These are phyloP conservation scores for Hammondia hammondi DNA, from an alignment of 169 alveolate genomes.

Conservation along the genomic window DNA sequence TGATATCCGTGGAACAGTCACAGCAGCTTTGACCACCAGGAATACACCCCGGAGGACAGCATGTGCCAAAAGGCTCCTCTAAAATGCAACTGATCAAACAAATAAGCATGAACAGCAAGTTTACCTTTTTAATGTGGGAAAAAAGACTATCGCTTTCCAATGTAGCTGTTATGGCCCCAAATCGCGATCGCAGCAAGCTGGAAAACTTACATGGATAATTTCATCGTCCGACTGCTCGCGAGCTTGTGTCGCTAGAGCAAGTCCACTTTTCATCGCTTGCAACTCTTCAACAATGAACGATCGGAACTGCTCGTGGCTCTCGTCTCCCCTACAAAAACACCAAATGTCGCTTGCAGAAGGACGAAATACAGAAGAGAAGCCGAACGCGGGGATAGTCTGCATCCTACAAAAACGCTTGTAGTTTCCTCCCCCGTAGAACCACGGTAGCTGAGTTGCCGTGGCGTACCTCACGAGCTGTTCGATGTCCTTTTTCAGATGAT, in stretches of 20 bases:
- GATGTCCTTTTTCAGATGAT: slow-evolving; percentile 58
- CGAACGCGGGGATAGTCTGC: neutral
- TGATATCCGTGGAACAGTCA: neutral
- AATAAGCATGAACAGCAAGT: neutral
- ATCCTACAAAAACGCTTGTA: neutral
- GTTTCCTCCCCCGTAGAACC: neutral
- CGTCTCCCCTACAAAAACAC: slow-evolving; percentile 59
- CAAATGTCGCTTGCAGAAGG: neutral
- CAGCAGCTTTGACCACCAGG: neutral
- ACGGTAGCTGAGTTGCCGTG: neutral
- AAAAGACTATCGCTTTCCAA: neutral
- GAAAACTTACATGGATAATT: slow-evolving; percentile 63
- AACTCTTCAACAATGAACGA: slow-evolving; percentile 66
- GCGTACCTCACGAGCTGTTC: slow-evolving; percentile 64
- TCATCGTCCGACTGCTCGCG: slow-evolving; percentile 75
- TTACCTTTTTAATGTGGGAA: neutral
- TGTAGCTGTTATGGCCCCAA: neutral
- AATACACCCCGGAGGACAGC: neutral
- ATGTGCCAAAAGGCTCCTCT: neutral
- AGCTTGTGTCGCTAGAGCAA: slow-evolving; percentile 70
- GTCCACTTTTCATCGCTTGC: slow-evolving; percentile 64
- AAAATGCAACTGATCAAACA: neutral
- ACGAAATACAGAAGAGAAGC: neutral
- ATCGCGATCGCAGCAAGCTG: neutral
- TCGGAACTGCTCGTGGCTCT: slow-evolving; percentile 69